phyloP scores from a whole-genome alignment of 208 protist genomes.

The Crithidia brevicula region DNA sequence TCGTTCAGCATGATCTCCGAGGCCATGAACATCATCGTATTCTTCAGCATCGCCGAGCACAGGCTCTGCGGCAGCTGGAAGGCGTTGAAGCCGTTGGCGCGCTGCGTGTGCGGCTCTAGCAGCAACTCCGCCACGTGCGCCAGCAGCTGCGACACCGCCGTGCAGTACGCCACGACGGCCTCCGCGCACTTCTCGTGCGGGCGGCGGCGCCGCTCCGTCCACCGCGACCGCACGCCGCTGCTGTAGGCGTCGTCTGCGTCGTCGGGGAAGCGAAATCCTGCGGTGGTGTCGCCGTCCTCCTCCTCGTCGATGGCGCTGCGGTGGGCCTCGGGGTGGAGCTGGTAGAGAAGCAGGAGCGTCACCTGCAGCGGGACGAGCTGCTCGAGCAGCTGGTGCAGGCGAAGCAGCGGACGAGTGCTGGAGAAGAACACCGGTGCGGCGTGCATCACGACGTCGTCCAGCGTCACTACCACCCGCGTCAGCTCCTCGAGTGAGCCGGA shows the following conservation, averaged over 20 bases:
- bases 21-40: constrained; percentile 25
- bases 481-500: constrained; percentile 13
- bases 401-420: constrained; percentile 12
- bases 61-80: constrained; percentile 25
- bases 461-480: constrained; percentile 20
- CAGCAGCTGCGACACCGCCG: constrained; percentile 29
- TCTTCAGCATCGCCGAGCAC: constrained; percentile 26
- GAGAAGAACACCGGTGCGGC: constrained; percentile 31
- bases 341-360: constrained; percentile 12
- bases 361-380: constrained; percentile 30
- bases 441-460: constrained; percentile 39
- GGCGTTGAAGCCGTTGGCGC: constrained; percentile 11
- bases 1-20: constrained; percentile 23
- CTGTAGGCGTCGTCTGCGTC: constrained; percentile 13
- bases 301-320: neutral
- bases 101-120: constrained; percentile 30
- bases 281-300: constrained; percentile 15
- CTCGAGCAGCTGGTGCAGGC: constrained; percentile 30
- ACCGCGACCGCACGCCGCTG: neutral
- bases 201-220: constrained; percentile 2
- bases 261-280: constrained; percentile 10
- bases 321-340: constrained; percentile 13
- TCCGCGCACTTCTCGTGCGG: constrained; percentile 2
- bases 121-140: constrained; percentile 35
- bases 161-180: constrained; percentile 17